Evolutionary conservation across 345 rosid genomes (phyloP).

Genomic region (Citrus medica): DNA sequence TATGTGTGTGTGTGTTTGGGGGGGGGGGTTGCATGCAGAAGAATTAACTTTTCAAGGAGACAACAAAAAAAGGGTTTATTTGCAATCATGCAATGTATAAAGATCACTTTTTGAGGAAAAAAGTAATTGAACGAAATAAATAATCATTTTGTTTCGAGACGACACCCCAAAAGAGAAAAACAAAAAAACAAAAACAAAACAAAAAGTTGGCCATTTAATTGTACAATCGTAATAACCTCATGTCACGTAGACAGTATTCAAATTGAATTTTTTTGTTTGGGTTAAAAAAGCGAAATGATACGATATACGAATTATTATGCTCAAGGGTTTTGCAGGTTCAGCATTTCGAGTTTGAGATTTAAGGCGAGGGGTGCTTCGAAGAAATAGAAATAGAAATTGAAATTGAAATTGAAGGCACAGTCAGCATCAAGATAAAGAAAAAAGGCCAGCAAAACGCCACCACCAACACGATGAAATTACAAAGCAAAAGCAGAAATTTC

Average conservation of each 20-base stretch:
- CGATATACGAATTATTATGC: no score
- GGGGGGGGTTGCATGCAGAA: no score
- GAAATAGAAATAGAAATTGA: no score
- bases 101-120: neutral
- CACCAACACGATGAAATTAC: neutral
- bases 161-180: no score
- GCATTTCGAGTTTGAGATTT: no score
- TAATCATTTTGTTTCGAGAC: slow-evolving; percentile 13
- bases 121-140: neutral
- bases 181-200: no score
- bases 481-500: slow-evolving; percentile 11
- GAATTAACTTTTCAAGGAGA: slow-evolving; percentile 8
- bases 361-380: no score
- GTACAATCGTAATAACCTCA: neutral
- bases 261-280: no score
- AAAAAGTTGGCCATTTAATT: neutral
- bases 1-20: no score
- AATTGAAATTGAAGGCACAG: no score
- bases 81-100: slow-evolving; percentile 1
- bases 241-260: neutral
- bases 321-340: no score
- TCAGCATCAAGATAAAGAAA: neutral
- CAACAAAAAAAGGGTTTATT: neutral
- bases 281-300: no score
- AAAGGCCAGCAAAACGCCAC: neutral